These are phyloP conservation scores for Candida chilensis DNA, from an alignment of 805 yeast genomes.

Conservation along the genomic window DNA sequence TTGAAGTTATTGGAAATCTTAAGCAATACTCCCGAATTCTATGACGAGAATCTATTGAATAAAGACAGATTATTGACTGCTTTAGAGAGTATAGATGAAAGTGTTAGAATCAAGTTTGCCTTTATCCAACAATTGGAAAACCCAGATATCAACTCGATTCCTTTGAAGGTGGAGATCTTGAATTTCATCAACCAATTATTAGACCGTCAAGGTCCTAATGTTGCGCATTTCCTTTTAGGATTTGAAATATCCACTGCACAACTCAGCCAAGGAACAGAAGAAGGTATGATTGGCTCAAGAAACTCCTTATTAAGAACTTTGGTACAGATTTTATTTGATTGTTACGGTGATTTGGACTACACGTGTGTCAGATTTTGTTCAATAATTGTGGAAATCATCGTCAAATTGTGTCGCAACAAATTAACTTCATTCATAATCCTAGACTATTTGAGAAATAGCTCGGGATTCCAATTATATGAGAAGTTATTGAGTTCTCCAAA, in stretches of 20 bases:
- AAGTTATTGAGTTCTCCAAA: conserved; percentile 40
- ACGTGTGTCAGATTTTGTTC: conserved; percentile 54
- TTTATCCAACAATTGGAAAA: conserved; percentile 57
- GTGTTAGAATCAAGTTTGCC: conserved; percentile 61
- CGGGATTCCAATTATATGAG: conserved; percentile 32
- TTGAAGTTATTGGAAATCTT: conserved; percentile 52
- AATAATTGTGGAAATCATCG: conserved; percentile 48
- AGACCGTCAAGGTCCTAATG: conserved; percentile 33
- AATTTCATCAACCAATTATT: conserved; percentile 47
- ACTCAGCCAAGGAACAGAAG: no score
- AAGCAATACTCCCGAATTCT: conserved; percentile 29
- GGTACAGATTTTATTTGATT: conserved; percentile 36
- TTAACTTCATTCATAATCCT: conserved; percentile 44
- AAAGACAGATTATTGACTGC: conserved; percentile 61
- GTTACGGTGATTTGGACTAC: conserved; percentile 29
- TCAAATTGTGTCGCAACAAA: conserved; percentile 51
- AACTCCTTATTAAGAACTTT: conserved; percentile 50
- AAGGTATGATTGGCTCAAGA: conserved; percentile 44
- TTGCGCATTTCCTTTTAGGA: conserved; percentile 75
- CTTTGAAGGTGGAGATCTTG: conserved; percentile 48
- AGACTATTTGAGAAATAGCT: conserved; percentile 38
- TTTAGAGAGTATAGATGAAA: conserved; percentile 70
- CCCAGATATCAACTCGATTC: conserved; percentile 25
- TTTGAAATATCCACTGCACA: conserved; percentile 36
- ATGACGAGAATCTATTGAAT: conserved; percentile 18